Evolutionary conservation across 2,329 filamentous ascomycete species (phyloP).

Genomic region (Pyrenochaeta sp.): DNA sequence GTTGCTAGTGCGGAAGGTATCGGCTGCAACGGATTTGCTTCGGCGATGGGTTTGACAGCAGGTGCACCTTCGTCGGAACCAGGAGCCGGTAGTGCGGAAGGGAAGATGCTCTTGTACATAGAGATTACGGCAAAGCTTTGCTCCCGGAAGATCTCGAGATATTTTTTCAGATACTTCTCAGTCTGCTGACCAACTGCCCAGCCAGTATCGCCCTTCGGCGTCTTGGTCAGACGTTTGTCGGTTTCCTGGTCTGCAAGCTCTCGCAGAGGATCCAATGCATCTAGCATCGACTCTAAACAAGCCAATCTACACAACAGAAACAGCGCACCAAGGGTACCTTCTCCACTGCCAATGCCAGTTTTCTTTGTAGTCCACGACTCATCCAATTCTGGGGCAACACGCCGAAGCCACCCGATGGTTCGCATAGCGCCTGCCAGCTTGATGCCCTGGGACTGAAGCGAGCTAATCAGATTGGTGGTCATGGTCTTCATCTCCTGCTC

Average conservation of each 20-base stretch:
- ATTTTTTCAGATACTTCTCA: conserved; percentile 91
- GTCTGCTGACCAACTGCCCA: conserved; percentile 87
- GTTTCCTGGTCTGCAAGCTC: conserved; percentile 91
- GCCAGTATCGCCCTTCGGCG: conserved; percentile 51
- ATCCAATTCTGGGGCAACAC: conserved; percentile 83
- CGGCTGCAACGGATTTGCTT: conserved; percentile 55
- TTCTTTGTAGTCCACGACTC: conserved; percentile 44
- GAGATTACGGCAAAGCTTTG: conserved; percentile 96
- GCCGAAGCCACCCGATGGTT: conserved; percentile 88
- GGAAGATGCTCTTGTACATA: conserved; percentile 91
- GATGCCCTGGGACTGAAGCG: conserved; percentile 78
- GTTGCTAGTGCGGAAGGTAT: conserved; percentile 81
- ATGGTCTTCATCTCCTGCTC: conserved; percentile 89
- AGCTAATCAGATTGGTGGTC: conserved; percentile 81
- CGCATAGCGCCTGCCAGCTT: conserved; percentile 91
- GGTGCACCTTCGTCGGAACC: conserved; percentile 38
- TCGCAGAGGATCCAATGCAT: conserved; percentile 83
- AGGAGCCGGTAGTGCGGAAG: conserved; percentile 61
- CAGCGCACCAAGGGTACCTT: conserved; percentile 79
- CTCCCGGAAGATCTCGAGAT: conserved; percentile 96
- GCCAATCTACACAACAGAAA: conserved; percentile 88
- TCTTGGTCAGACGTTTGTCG: conserved; percentile 49
- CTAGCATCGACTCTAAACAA: conserved; percentile 80
- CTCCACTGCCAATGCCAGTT: conserved; percentile 45
- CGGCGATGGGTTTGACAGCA: conserved; percentile 28